Evolutionary conservation across 1,284 basidiomycete species (phyloP), one percentile per base, ranked within the genome.

Genomic region (Phenoliferia sp.): DNA sequence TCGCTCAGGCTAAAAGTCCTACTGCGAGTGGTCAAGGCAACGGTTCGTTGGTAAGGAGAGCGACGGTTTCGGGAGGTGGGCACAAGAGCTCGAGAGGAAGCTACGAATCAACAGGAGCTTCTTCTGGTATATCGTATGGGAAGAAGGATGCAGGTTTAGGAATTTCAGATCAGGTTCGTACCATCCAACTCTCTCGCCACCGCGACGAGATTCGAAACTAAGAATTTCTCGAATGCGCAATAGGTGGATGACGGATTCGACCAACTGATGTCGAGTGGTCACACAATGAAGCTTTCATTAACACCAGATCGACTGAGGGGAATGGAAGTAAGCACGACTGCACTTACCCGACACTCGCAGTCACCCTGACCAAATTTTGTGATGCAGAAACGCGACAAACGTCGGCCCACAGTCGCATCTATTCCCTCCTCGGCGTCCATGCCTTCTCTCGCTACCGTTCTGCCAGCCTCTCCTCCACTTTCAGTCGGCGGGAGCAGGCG

Each of bases 271-370:
- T 85, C 86, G 63, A 92, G 90, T 67, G 87, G 88, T 64, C 83
- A 88, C 64, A 95, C 93, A 12, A 90, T 94, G 88, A 95, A 94
- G 79, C 88, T 98, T 75, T 95, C 92, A 59, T 83, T 97, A 68
- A 98, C 94, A 33, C 94, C 94, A 65, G 90, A 94, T 81, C 84
- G 93, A 62, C 82, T 96, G 65, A 89, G 87, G 79, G 90, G 87
- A 50, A 93, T 94, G 85, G 92, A 94, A 83, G 93, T 93, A 80
- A 78, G 81, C 61, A 69, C 22, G n/a, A 36, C 17, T 5, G 7
- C 22, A 52, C 12, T 12, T n/a, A 12, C 39, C 39, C 10, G 54
- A n/a, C 9, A 52, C 22, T 28, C 50, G 72, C 17, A 36, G 31
- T 64, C 56, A n/a, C 52, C n/a, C 61, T 48, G 2, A 31, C 34